Evolutionary conservation across 163 green algal genomes (phyloP), one percentile per base, ranked within the genome.

Genomic region (Chloromonas sp.): DNA sequence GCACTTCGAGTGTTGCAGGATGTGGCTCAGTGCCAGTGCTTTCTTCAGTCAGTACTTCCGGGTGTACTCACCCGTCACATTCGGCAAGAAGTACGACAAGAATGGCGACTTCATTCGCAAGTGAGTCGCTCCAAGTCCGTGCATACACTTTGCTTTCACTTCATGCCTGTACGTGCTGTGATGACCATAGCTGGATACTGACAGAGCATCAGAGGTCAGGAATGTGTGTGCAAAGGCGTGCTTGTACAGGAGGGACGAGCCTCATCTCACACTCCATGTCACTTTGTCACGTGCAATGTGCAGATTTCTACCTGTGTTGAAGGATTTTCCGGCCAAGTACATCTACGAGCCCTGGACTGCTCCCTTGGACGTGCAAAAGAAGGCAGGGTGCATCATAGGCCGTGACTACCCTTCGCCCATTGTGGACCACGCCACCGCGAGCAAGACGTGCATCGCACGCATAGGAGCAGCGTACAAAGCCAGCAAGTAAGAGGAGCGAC

Each of bases 321-420:
- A 98, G 86, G 84, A 97, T 90, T 94, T 98, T 88, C 96, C 96
- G 0, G 87, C 89, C 59, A 96, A 97, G 89, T 98, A 98, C 93
- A 98, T 99, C 60, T 99, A 98, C 83, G 95, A 98, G 92, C 96
- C 96, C 0, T 99, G 96, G 96, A 97, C 90, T 0, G 94, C 95
- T 1, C 95, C 95, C 0, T 70, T 95, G 36, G 90, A 92, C 2
- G 94, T 98, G 82, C 95, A 98, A 89, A 78, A 91, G 70, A 66
- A 74, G 74, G 91, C 80, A 74, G 82, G 61, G 84, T 87, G 5
- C 91, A 58, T 78, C 3, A 78, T 60, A 57, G 14, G 97, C 58
- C 92, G 91, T 58, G 96, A 99, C 91, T 99, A 99, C 92, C 97
- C 97, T 0, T 85, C 83, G 58, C 96, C 96, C 11, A 94, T 98